Percentiles rank a stretch among this genome's conserved stretches.
Conservation (phyloP, 257 asterid species). For the Mitragyna speciosa region DNA sequence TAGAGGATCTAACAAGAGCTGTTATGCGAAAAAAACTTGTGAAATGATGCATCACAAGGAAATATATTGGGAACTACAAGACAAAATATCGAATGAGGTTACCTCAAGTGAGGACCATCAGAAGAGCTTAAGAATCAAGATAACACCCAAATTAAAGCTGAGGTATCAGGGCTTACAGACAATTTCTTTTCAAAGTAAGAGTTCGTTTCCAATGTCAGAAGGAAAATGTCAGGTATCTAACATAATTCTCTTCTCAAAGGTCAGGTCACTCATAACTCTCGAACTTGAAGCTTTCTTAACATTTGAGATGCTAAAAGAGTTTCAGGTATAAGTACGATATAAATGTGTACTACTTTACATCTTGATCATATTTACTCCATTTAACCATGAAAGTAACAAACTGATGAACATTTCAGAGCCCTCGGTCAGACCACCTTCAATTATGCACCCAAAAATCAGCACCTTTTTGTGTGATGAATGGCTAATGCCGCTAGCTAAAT, state of each 20-base stretch:
- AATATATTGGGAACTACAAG: no score
- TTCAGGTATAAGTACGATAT: background rate
- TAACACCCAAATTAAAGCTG: no score
- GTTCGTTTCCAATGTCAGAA: background rate
- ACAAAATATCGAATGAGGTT: background rate
- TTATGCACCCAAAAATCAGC: background rate
- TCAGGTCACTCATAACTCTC: background rate
- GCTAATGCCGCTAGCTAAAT: no score
- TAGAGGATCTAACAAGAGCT: background rate
- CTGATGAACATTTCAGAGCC: background rate
- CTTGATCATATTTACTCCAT: background rate
- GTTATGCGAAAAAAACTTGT: background rate
- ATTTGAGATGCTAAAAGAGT: background rate
- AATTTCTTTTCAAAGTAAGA: no score
- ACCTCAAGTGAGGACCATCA: background rate
- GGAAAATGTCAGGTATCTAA: background rate
- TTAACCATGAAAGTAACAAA: background rate
- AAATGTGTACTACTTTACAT: no score
- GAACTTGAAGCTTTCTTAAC: background rate
- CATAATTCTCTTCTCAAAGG: background rate
- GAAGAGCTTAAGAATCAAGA: background rate
- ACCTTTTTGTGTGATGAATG: background rate
- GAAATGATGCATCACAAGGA: conserved; percentile 1
- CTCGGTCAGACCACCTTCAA: background rate
- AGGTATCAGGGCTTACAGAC: no score